Conservation (phyloP, 306 rosid species). For the Alnus glutinosa region DNA sequence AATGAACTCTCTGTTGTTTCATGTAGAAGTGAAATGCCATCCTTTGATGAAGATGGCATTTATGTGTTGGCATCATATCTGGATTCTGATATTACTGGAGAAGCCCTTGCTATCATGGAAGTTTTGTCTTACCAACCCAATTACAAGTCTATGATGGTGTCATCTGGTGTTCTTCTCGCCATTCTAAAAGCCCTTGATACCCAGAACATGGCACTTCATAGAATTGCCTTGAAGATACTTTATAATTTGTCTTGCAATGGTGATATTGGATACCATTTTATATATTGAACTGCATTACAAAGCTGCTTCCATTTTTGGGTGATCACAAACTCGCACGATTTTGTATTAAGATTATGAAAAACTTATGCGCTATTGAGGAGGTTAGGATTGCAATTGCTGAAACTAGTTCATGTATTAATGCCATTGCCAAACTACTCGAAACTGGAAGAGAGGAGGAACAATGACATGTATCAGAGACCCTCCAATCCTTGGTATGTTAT, state of each 20-base stretch:
- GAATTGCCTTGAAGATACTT: conserved; percentile 24
- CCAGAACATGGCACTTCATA: background rate
- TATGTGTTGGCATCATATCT: conserved; percentile 22
- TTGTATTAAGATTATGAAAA: conserved; percentile 11
- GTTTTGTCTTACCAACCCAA: conserved; percentile 13
- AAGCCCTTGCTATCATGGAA: conserved; percentile 26
- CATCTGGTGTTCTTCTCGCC: conserved; percentile 35
- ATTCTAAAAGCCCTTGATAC: conserved; percentile 20
- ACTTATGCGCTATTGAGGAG: conserved; percentile 21
- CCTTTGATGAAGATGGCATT: conserved; percentile 20
- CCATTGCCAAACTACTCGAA: conserved; percentile 22
- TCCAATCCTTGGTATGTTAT: too few species aligned
- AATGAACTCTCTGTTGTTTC: background rate
- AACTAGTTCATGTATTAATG: conserved; percentile 2
- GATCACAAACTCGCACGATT: conserved; percentile 14
- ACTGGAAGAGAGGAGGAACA: conserved; percentile 18
- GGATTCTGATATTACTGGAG: conserved; percentile 26
- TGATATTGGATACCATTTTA: conserved; percentile 17
- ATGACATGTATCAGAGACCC: conserved; percentile 4
- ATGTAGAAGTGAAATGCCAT: conserved; percentile 21
- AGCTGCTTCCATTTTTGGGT: conserved; percentile 15
- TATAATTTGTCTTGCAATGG: conserved; percentile 21
- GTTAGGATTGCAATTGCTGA: conserved; percentile 25
- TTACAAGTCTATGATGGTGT: conserved; percentile 25
- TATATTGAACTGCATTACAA: conserved; percentile 29